Conservation (phyloP, 2,329 filamentous ascomycete genomes). For the Xylaria arbuscula region DNA sequence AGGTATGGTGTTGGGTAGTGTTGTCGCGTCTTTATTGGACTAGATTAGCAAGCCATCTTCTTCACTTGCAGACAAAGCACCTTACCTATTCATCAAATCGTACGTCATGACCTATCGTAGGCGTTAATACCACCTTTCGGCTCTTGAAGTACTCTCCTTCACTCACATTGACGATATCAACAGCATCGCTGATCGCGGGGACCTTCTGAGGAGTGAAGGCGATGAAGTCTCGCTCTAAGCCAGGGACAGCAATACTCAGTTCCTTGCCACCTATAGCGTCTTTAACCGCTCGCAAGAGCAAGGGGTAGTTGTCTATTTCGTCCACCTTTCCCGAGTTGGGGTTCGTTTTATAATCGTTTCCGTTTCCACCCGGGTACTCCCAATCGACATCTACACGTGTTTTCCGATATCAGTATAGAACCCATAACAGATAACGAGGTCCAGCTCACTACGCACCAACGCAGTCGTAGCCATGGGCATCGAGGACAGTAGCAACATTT, state of each 20-base stretch:
- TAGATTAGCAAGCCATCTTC: constrained; percentile 54
- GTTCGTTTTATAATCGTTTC: constrained; percentile 73
- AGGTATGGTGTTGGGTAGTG: constrained; percentile 72
- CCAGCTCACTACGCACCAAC: constrained; percentile 61
- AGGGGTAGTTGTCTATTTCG: constrained; percentile 73
- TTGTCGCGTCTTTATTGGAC: constrained; percentile 74
- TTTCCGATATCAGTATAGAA: constrained; percentile 14
- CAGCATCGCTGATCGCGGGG: constrained; percentile 65
- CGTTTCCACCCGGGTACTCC: constrained; percentile 73
- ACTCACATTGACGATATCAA: constrained; percentile 72
- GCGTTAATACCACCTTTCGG: constrained; percentile 14
- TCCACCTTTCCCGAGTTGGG: constrained; percentile 69
- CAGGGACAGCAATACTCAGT: constrained; percentile 76
- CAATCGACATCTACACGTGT: constrained; percentile 66
- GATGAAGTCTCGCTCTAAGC: constrained; percentile 72
- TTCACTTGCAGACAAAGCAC: background rate
- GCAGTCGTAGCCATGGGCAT: constrained; percentile 71
- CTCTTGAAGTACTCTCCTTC: background rate
- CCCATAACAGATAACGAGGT: background rate
- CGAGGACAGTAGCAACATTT: constrained; percentile 73
- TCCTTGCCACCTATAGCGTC: constrained; percentile 68
- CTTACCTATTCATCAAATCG: constrained; percentile 48
- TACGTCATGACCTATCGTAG: constrained; percentile 54
- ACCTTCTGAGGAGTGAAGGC: constrained; percentile 70
- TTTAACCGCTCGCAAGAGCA: constrained; percentile 69